Evolutionary conservation across 495 filamentous ascomycete genomes (phyloP).

Genomic region (Penicillium paxilli): DNA sequence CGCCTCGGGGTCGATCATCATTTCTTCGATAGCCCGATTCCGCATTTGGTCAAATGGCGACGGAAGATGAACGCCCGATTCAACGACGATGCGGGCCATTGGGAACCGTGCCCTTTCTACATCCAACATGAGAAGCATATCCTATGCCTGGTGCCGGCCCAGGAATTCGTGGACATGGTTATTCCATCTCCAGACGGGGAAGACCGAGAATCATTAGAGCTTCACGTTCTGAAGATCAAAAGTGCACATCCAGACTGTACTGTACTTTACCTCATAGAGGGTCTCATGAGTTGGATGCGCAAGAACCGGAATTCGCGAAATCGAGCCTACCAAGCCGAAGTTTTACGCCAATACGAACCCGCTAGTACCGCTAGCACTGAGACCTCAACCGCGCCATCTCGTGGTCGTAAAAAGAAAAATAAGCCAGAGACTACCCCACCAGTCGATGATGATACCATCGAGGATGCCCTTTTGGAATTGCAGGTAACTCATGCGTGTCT

Average conservation of each 20-base stretch:
- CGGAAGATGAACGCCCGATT: conserved; percentile 65
- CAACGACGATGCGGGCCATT: conserved; percentile 60
- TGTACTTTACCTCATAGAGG: conserved; percentile 77
- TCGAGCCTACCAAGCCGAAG: conserved; percentile 63
- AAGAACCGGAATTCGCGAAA: conserved; percentile 70
- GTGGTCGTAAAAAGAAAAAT: conserved; percentile 41
- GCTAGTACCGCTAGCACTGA: conserved; percentile 18
- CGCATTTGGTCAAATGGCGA: conserved; percentile 71
- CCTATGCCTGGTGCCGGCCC: conserved; percentile 63
- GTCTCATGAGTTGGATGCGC: conserved; percentile 63
- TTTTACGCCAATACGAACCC: conserved; percentile 53
- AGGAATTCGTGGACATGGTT: conserved; percentile 67
- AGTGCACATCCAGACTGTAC: conserved; percentile 50
- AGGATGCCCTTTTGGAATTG: conserved; percentile 70
- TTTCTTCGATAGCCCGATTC: conserved; percentile 50
- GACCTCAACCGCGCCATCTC: conserved; percentile 20
- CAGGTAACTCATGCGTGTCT: conserved; percentile 68
- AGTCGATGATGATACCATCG: conserved; percentile 70
- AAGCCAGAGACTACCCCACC: conserved; percentile 42
- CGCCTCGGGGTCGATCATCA: conserved; percentile 57
- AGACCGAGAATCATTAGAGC: conserved; percentile 53
- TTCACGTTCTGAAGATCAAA: conserved; percentile 59
- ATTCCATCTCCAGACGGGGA: conserved; percentile 33
- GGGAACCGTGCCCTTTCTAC: conserved; percentile 61
- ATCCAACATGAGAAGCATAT: conserved; percentile 67